Conservation (phyloP, 2,329 filamentous ascomycete species). For the Pseudopyrenochaeta lycopersici region DNA sequence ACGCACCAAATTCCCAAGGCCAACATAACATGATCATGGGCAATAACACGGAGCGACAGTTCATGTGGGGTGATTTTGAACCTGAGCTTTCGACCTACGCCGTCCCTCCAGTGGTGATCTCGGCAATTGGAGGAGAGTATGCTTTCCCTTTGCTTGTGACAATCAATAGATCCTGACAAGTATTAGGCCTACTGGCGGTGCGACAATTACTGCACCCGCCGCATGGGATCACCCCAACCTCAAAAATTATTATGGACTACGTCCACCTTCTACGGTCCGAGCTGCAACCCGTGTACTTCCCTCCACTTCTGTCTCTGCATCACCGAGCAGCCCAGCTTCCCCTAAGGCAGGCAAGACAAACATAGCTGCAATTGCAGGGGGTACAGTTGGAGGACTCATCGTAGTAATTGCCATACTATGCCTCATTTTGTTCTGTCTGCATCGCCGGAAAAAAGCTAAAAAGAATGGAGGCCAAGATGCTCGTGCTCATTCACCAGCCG, state of each 20-base stretch:
- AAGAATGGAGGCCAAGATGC: constrained; percentile 12
- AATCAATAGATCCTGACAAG: constrained; percentile 26
- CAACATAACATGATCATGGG: constrained; percentile 66
- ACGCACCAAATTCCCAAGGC: constrained; percentile 62
- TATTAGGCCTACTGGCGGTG: constrained; percentile 58
- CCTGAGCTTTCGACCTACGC: constrained; percentile 61
- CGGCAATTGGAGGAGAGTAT: constrained; percentile 55
- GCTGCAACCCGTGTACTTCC: constrained; percentile 60
- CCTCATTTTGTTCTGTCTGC: constrained; percentile 48
- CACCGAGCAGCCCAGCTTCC: not conserved
- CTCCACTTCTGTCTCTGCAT: constrained; percentile 29
- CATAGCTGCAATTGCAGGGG: constrained; percentile 51
- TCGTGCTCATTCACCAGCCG: constrained; percentile 27
- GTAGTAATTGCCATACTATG: constrained; percentile 42
- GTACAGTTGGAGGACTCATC: constrained; percentile 50
- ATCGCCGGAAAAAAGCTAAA: constrained; percentile 47
- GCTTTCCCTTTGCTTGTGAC: constrained; percentile 8
- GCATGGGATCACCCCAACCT: constrained; percentile 63
- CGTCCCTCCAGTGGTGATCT: constrained; percentile 63
- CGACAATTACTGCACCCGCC: constrained; percentile 62
- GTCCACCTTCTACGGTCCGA: constrained; percentile 57
- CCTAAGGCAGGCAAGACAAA: constrained; percentile 31
- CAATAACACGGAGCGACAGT: constrained; percentile 53
- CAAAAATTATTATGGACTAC: constrained; percentile 62
- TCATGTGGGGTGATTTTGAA: constrained; percentile 62